phyloP scores from a whole-genome alignment of 495 filamentous ascomycete species.

The Astrothelium subdiscretum region DNA sequence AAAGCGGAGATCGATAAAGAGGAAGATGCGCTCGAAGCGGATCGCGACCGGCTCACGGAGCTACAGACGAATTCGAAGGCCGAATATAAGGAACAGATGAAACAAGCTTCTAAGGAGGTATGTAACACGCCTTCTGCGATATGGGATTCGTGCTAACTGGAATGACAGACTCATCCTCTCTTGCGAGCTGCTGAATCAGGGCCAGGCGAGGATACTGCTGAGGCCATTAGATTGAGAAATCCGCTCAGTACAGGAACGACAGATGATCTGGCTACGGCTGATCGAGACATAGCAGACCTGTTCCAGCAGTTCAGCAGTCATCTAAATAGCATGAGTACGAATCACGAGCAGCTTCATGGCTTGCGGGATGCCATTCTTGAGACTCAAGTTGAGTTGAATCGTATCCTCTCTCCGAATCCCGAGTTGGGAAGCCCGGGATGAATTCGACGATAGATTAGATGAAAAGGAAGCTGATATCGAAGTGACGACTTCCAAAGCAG shows the following conservation, averaged over 20 bases:
- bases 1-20: constrained; percentile 44
- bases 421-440: neutral
- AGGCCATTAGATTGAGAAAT: constrained; percentile 15
- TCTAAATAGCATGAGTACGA: constrained; percentile 45
- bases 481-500: too few species aligned
- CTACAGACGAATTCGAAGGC: constrained; percentile 45
- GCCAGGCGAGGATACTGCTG: constrained; percentile 16
- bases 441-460: neutral
- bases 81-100: constrained; percentile 35
- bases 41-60: constrained; percentile 36
- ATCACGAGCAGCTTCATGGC: constrained; percentile 39
- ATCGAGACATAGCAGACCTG: constrained; percentile 25
- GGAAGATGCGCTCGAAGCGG: constrained; percentile 38
- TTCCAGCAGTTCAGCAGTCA: constrained; percentile 41
- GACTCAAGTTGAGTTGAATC: neutral
- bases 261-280: constrained; percentile 13
- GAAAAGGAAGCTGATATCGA: neutral
- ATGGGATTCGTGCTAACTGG: constrained; percentile 19
- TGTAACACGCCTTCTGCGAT: constrained; percentile 12
- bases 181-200: neutral
- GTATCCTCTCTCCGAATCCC: neutral
- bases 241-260: neutral
- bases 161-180: neutral
- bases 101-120: constrained; percentile 39
- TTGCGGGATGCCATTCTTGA: constrained; percentile 37